Conservation (phyloP, 768 basidiomycete genomes). For the Clathrus columnatus region DNA sequence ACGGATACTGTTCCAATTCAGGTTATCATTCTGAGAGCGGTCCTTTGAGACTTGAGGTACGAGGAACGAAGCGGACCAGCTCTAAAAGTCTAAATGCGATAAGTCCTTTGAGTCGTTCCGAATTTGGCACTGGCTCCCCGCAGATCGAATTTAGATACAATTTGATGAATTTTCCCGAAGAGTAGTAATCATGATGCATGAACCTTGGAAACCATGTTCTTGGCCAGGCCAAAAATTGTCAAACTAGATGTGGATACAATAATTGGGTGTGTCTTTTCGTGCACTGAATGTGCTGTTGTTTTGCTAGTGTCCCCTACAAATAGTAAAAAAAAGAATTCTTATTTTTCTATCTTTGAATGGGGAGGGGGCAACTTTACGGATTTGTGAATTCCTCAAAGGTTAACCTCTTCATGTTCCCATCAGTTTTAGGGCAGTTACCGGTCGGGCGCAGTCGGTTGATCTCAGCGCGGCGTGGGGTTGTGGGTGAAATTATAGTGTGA, state of each 20-base stretch:
- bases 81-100: constrained; percentile 9
- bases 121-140: background rate
- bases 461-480: background rate
- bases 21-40: constrained; percentile 1
- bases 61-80: constrained; percentile 1
- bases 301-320: too few species aligned
- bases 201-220: background rate
- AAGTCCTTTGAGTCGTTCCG: background rate
- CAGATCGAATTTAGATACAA: background rate
- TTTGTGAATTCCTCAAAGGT: background rate
- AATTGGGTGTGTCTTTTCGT: too few species aligned
- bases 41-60: background rate
- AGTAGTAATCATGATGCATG: background rate
- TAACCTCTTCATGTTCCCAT: background rate
- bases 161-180: background rate
- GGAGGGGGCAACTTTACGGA: too few species aligned
- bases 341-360: too few species aligned
- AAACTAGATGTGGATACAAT: too few species aligned
- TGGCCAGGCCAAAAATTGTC: too few species aligned
- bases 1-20: background rate
- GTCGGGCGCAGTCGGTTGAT: background rate
- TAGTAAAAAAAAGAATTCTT: background rate
- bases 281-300: too few species aligned
- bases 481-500: background rate
- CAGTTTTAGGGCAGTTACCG: background rate